These are phyloP conservation scores for Colletotrichum caudatum DNA, from an alignment of 2,329 filamentous ascomycete species.

Conservation along the genomic window DNA sequence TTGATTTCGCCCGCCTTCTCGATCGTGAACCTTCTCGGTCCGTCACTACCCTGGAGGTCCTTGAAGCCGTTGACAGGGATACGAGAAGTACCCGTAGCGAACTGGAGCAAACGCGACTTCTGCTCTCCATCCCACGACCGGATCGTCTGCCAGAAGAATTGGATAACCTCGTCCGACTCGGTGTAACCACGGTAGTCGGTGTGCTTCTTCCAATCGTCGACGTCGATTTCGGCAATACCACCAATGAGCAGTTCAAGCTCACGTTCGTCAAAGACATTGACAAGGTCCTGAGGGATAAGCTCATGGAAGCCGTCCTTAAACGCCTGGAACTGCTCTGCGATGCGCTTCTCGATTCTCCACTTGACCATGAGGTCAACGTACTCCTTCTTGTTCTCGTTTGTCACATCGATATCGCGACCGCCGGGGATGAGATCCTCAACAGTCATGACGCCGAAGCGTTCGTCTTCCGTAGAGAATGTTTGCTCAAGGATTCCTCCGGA, in stretches of 20 bases:
- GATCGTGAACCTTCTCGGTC: constrained; percentile 94
- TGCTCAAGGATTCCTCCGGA: constrained; percentile 90
- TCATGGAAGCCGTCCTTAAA: constrained; percentile 99
- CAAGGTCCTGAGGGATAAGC: constrained; percentile 93
- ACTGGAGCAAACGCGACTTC: constrained; percentile 95
- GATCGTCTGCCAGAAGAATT: constrained; percentile 99
- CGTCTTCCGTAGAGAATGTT: constrained; percentile 97
- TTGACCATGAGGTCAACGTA: constrained; percentile 99
- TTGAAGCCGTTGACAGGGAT: constrained; percentile 99
- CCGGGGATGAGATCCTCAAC: constrained; percentile 94
- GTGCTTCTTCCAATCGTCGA: constrained; percentile 99
- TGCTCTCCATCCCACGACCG: constrained; percentile 98
- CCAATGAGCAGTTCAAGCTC: constrained; percentile 96
- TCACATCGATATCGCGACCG: constrained; percentile 93
- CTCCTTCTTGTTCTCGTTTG: constrained; percentile 98
- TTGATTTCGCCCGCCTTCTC: constrained; percentile 94
- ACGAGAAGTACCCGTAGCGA: constrained; percentile 95
- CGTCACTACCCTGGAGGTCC: constrained; percentile 96
- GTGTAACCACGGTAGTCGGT: constrained; percentile 99
- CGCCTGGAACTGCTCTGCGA: constrained; percentile 97
- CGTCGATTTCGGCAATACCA: constrained; percentile 99
- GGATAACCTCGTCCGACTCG: constrained; percentile 95
- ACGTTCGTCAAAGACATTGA: constrained; percentile 98
- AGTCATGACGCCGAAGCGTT: constrained; percentile 93
- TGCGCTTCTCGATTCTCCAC: constrained; percentile 99